Conservation (phyloP, 1,139 yeast species). For the Candida sanyaensis region DNA sequence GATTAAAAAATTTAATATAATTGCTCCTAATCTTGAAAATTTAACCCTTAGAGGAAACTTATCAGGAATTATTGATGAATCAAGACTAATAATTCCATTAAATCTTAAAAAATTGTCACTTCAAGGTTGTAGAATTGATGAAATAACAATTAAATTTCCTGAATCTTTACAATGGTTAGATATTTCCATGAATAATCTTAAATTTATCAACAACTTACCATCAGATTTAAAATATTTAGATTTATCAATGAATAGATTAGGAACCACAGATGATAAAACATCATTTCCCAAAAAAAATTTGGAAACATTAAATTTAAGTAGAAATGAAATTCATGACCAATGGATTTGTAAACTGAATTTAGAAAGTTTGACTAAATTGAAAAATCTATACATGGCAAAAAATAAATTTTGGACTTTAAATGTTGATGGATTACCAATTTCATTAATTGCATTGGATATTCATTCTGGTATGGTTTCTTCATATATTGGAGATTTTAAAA, state of each 20-base stretch:
- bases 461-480: background rate
- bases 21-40: background rate
- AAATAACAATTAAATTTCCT: background rate
- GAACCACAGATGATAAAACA: background rate
- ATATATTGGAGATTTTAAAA: background rate
- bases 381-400: background rate
- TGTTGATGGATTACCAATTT: background rate
- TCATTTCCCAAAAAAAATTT: background rate
- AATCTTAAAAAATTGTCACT: background rate
- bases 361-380: background rate
- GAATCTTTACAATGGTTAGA: background rate
- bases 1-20: background rate
- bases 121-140: background rate
- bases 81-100: background rate
- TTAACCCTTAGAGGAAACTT: background rate
- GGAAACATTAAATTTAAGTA: background rate
- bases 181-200: background rate
- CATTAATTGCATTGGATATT: background rate
- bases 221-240: background rate
- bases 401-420: background rate
- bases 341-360: background rate
- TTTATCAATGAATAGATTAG: background rate
- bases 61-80: background rate
- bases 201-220: background rate
- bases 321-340: background rate